phyloP scores from a whole-genome alignment of 116 monocot genomes.

The Zostera marina region DNA sequence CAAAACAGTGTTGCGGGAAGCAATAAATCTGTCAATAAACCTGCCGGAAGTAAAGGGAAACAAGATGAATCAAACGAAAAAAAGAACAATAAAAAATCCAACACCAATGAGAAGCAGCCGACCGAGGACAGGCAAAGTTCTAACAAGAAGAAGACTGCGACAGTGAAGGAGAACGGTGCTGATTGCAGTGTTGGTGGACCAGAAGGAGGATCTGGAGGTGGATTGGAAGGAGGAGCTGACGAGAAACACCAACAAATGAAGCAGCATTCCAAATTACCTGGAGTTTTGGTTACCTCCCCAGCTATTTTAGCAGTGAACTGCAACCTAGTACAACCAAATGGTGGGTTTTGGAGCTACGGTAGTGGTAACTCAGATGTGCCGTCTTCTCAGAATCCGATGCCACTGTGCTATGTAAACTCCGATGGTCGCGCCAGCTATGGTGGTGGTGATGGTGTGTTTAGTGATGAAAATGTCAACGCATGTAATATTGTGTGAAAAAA shows the following conservation, averaged over 20 bases:
- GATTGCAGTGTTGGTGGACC: neutral
- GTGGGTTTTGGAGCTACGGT: neutral
- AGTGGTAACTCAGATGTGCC: neutral
- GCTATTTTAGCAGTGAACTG: slow-evolving; percentile 4
- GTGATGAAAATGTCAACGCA: slow-evolving; percentile 40
- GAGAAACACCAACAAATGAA: neutral
- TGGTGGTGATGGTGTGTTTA: slow-evolving; percentile 8
- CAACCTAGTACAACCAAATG: slow-evolving; percentile 1
- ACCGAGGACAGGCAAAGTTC: neutral
- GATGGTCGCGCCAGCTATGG: too few relatives aligned
- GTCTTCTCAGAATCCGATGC: neutral
- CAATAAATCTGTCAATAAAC: neutral
- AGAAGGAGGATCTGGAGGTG: neutral
- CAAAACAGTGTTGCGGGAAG: slow-evolving; percentile 7
- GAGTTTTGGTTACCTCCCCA: neutral
- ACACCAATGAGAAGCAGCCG: neutral
- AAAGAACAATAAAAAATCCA: neutral
- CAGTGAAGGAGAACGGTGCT: neutral
- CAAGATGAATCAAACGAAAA: neutral
- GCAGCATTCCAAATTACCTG: neutral
- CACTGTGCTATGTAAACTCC: neutral
- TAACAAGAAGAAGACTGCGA: slow-evolving; percentile 7
- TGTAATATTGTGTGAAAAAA: slow-evolving; percentile 42
- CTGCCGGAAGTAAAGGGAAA: neutral
- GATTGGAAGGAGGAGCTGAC: neutral